phyloP scores from a whole-genome alignment of 495 filamentous ascomycete species.

The Penicillium angulare region DNA sequence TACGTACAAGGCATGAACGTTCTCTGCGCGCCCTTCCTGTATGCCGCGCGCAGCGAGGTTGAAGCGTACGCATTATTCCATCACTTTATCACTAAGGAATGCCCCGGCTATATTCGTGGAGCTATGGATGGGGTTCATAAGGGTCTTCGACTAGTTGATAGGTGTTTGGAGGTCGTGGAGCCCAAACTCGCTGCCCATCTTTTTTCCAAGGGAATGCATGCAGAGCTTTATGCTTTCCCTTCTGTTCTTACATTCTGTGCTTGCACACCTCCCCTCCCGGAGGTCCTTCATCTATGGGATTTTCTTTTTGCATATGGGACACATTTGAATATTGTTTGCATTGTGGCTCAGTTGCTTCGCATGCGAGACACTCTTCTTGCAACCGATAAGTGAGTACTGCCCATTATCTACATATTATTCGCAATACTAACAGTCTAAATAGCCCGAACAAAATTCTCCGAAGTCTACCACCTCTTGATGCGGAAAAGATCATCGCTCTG shows the following conservation, averaged over 20 bases:
- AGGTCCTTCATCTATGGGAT: conserved; percentile 96
- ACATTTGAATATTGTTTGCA: conserved; percentile 93
- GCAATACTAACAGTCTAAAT: conserved; percentile 17
- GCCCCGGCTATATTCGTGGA: conserved; percentile 89
- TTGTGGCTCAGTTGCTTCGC: conserved; percentile 91
- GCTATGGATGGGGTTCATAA: conserved; percentile 98
- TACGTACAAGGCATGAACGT: conserved; percentile 99
- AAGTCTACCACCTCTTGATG: conserved; percentile 82
- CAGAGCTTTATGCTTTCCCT: conserved; percentile 96
- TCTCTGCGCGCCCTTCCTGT: conserved; percentile 95
- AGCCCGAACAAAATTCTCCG: conserved; percentile 90
- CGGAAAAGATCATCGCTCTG: conserved; percentile 74
- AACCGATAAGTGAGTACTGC: conserved; percentile 68
- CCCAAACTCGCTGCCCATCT: conserved; percentile 81
- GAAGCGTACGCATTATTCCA: conserved; percentile 93
- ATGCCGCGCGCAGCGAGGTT: conserved; percentile 89
- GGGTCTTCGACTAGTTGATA: conserved; percentile 86
- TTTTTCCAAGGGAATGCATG: conserved; percentile 78
- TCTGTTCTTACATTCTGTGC: conserved; percentile 93
- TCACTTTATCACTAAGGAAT: conserved; percentile 82
- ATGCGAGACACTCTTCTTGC: conserved; percentile 80
- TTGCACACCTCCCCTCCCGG: conserved; percentile 93
- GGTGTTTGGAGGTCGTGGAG: conserved; percentile 85
- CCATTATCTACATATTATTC: not conserved
- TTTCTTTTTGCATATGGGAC: conserved; percentile 95